phyloP scores from a whole-genome alignment of 768 basidiomycete genomes.

The Boletus speciosus region DNA sequence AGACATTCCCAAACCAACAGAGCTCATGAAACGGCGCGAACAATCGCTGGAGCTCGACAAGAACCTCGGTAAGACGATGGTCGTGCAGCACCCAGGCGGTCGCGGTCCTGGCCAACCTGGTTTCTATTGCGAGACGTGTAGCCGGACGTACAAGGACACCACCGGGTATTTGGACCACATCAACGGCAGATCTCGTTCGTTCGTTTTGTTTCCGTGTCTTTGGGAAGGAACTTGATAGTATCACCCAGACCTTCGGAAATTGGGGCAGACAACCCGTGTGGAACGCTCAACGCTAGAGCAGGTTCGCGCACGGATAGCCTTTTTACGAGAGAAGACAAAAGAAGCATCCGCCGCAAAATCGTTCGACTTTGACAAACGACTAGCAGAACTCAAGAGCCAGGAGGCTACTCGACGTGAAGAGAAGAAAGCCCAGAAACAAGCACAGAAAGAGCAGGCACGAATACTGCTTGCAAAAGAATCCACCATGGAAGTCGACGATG shows the following conservation, averaged over 20 bases:
- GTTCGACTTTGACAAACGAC: constrained; percentile 91
- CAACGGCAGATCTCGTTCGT: constrained; percentile 89
- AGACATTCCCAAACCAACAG: constrained; percentile 89
- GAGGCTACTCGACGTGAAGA: constrained; percentile 65
- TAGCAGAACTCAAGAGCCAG: constrained; percentile 75
- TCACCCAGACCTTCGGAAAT: constrained; percentile 70
- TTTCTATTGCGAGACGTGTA: constrained; percentile 91
- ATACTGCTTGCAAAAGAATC: constrained; percentile 57
- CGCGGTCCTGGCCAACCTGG: constrained; percentile 89
- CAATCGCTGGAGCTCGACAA: constrained; percentile 85
- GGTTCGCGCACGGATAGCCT: constrained; percentile 87
- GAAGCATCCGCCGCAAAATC: constrained; percentile 79
- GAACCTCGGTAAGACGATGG: constrained; percentile 92
- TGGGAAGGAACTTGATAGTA: background rate
- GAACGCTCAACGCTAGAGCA: constrained; percentile 89
- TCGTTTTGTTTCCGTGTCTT: background rate
- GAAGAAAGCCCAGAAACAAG: constrained; percentile 78
- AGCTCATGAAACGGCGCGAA: constrained; percentile 88
- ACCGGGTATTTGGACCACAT: constrained; percentile 94
- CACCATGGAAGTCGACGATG: constrained; percentile 47
- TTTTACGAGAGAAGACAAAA: constrained; percentile 82
- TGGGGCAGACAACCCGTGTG: constrained; percentile 96
- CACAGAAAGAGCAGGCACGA: constrained; percentile 68
- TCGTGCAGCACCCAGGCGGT: constrained; percentile 81
- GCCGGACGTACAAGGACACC: constrained; percentile 89